Base-by-base conservation (phyloP, 805 yeast species). In the Cyberlindnera bimundalis region DNA sequence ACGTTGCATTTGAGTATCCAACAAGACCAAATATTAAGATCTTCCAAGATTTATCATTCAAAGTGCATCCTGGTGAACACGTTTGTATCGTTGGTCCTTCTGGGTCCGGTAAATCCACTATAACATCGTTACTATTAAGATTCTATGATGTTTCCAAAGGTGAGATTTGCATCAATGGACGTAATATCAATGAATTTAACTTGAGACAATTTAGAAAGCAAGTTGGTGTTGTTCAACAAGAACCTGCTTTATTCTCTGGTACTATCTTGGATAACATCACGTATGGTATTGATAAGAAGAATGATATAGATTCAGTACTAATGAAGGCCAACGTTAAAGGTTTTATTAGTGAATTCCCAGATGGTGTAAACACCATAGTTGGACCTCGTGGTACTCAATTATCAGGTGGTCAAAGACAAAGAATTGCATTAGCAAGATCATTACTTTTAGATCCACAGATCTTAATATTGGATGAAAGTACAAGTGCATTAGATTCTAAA, bases 11-110 rank as follows among this genome's bases (percentile, higher is more conserved):
- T 61, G 68, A 74, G 21, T 91, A 91, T 60, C 97, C 98, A 25
- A 86, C 96, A 1, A 75, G 98, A 47, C 79, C 80, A 14, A 79
- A 84, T 42, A 77, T 81, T 32, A 62, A 63, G 15, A 82, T 91
- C 18, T 88, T 91, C 63, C 53, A 67, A 2, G 66, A 74, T 17
- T 63, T 90, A 40, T 69, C 76, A 48, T 68, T 91, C 42, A 69
- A 65, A 2, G 80, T 91, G 33, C 60, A 68, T 13, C 79, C 84
- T 25, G 97, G 97, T 12, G 90, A 87, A 51, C 91, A 91, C 53
- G 80, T 90, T 13, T 90, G 97, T 59, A 79, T 91, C 44, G 97
- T 90, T 14, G 98, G 98, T 2, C 96, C 96, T n/a, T 83, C 95
- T 25, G 98, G 98, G 2, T 85, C 96, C 46, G 98, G 98, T 19